Evolutionary conservation across 2,329 filamentous ascomycete species (phyloP), one percentile per base, ranked within the genome.

Genomic region (Fusarium austroafricanum): DNA sequence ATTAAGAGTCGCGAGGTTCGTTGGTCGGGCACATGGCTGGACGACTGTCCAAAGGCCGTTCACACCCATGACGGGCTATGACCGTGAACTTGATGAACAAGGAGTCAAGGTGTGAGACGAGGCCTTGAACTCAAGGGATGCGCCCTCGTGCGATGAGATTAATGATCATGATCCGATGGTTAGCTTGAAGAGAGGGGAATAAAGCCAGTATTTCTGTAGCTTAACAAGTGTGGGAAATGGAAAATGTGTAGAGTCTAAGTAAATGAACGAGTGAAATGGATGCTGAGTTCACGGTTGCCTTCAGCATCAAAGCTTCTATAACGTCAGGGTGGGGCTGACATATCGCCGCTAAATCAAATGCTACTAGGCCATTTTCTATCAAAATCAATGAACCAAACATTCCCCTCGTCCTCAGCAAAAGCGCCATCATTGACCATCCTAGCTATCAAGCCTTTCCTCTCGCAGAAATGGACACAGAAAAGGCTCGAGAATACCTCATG

Each of bases 21-120:
- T 97, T 20, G 96, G 96, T 37, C 96, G 92, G 46, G 96, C 96
- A 77, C 94, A 97, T 44, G 96, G 96, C 81, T 97, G 93, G 69
- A 98, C 85, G 52, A 99, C 93, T 67, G 93, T 95, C 96, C 96
- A 99, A 70, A 99, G 92, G 70, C 94, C 94, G 76, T 95, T 97
- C 69, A 99, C 96, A 90, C 96, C 96, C 96, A 99, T 99, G 76
- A 61, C 73, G 49, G 53, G 29, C 33, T 61, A 49, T 65, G 44
- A 59, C 70, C 57, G 59, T 65, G 59, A 65, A 47, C 42, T 42
- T 39, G 40, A 26, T 18, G 37, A 8, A 15, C 15, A 39, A 39
- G 54, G 29, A 20, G 40, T 21, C 61, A 20, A 20, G 37, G 44
- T 29, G 39, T 60, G 67, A 55, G 47, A 45, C 54, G 33, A 50